Evolutionary conservation across 2,329 filamentous ascomycete species (phyloP).

Genomic region (Cladosporium sp.): DNA sequence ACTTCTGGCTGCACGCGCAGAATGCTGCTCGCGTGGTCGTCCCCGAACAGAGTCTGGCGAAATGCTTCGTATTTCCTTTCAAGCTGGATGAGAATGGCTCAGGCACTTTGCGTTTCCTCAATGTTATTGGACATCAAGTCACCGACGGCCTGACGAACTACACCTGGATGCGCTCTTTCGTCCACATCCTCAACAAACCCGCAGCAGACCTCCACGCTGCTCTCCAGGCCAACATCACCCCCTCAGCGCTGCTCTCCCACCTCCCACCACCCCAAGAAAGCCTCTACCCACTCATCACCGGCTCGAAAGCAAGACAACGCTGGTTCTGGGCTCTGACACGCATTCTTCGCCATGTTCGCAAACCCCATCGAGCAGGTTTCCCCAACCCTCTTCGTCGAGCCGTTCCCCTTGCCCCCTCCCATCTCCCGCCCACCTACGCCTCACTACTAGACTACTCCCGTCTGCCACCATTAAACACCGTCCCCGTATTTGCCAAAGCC

Average conservation of each 20-base stretch:
- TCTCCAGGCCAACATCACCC: conserved; percentile 19
- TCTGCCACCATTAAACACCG: conserved; percentile 36
- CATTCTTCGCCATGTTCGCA: conserved; percentile 41
- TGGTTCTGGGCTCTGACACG: conserved; percentile 47
- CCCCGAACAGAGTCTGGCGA: conserved; percentile 34
- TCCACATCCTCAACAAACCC: conserved; percentile 34
- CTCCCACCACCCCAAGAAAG: conserved; percentile 46
- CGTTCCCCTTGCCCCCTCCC: conserved; percentile 13
- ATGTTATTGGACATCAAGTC: conserved; percentile 43
- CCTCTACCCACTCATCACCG: conserved; percentile 38
- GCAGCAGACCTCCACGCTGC: conserved; percentile 19
- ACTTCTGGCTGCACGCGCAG: conserved; percentile 40
- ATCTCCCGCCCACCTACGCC: conserved; percentile 31
- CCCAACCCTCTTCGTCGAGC: conserved; percentile 34
- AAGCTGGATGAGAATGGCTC: conserved; percentile 23
- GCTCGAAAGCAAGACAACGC: conserved; percentile 36
- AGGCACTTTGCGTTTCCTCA: conserved; percentile 32
- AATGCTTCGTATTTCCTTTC: conserved; percentile 38
- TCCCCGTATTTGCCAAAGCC: conserved; percentile 31
- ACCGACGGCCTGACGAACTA: conserved; percentile 42
- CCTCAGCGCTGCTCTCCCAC: conserved; percentile 22
- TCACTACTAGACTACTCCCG: conserved; percentile 37
- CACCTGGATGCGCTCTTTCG: conserved; percentile 41
- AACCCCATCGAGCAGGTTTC: conserved; percentile 37
- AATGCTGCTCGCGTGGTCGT: conserved; percentile 40